Conservation (phyloP, 2,329 filamentous ascomycete species). For the Penicillium sp. region DNA sequence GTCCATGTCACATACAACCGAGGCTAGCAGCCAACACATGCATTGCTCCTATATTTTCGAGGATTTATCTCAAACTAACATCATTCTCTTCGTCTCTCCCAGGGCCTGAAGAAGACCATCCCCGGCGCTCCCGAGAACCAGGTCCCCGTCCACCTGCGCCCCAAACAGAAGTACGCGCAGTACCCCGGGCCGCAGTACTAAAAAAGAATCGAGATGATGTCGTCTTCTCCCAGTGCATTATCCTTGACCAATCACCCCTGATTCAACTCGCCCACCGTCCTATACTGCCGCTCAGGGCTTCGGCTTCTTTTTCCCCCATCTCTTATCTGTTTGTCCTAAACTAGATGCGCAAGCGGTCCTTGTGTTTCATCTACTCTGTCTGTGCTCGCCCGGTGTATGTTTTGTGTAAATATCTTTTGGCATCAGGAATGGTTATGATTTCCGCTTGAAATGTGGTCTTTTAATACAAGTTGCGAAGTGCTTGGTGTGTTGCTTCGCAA, state of each 20-base stretch:
- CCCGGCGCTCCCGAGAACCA: slow-evolving; percentile 72
- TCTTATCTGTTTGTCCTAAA: slow-evolving; percentile 24
- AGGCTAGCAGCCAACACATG: slow-evolving; percentile 1
- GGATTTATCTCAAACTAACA: not conserved
- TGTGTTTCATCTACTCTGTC: slow-evolving; percentile 29
- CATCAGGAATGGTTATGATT: slow-evolving; percentile 44
- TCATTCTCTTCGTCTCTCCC: slow-evolving; percentile 9
- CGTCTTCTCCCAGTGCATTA: slow-evolving; percentile 12
- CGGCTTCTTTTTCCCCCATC: slow-evolving; percentile 12
- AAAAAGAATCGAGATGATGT: slow-evolving; percentile 16
- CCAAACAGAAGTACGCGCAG: slow-evolving; percentile 52
- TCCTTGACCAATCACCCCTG: not conserved
- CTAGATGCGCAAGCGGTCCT: slow-evolving; percentile 30
- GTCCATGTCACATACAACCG: not conserved
- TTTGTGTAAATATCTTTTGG: slow-evolving; percentile 46
- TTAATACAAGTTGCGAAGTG: not conserved
- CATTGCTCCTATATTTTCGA: not conserved
- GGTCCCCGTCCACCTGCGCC: slow-evolving; percentile 73
- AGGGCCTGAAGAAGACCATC: slow-evolving; percentile 82
- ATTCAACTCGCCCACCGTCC: slow-evolving; percentile 10
- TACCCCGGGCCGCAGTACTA: slow-evolving; percentile 46
- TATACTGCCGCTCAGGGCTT: slow-evolving; percentile 21
- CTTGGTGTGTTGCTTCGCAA: not conserved
- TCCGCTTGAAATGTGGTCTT: slow-evolving; percentile 22
- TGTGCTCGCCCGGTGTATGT: slow-evolving; percentile 26